Base-by-base conservation (phyloP, 306 rosid species). In the Quercus alba region DNA sequence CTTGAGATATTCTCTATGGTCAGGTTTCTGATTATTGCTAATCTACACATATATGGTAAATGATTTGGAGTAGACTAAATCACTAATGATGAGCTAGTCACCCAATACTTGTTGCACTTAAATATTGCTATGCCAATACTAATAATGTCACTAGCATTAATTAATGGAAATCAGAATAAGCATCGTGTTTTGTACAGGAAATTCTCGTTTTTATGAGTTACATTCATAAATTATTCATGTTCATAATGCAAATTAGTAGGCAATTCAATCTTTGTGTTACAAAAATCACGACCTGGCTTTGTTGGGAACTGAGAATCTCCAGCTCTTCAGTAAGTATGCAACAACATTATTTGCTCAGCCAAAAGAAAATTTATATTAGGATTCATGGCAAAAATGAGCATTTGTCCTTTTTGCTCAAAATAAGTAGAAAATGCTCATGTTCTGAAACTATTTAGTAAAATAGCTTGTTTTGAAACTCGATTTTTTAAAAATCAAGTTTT, bases 11-110 rank as follows among this genome's bases (percentile, higher is more conserved):
- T 61, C 72, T 83, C 73, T 58, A 75, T 31, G 76, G 82, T 77
- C 78, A 55, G 83, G 63, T 77, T 57, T 80, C 70, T 46, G 82
- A 80, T 68, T 58, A 80, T 77, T 67, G 14, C 61, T 69, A 31
- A 55, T 67, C 72, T 67, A 46, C 72, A 67, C n/a, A 23, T 49
- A 13, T 11, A 67, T 31, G 23, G 21, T 18, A 66, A 66, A 30
- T 66, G 3, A 66, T 30, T 30, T 15, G 25, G 14, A 18, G 3
- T 18, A 15, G 38, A 49, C 54, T 49, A 49, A 11, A 49, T 49
- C 25, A 19, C 7, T 2, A 33, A 67, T 67, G 26, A 33, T 35
- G 26, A 33, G 70, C 25, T 8, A 67, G 52, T 67, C 26, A 67
- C n/a, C 49, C 26, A 4, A 19, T 14, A 3, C 46, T 33, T 18